Base-by-base conservation (phyloP, 495 filamentous ascomycete species). In the Penicillium dipodomyicola region DNA sequence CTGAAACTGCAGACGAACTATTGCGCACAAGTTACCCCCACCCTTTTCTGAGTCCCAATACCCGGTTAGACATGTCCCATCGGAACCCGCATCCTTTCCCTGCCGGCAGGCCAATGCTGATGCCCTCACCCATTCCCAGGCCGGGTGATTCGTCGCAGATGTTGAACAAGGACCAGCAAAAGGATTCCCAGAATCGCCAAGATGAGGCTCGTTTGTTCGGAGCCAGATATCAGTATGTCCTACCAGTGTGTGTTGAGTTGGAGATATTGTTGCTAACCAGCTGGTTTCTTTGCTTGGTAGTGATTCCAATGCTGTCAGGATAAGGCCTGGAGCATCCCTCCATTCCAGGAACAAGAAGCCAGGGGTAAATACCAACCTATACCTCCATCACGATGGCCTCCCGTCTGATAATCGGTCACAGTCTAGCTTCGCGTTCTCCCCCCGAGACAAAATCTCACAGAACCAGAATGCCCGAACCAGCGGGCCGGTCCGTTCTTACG, bases 401-500 rank as follows among this genome's bases (percentile, higher is more conserved):
- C 5, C 10, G 27, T 56, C 43, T 61, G 32, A 65, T 48, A 11
- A 11, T 48, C 44, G 15, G 5, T 19, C 23, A 19, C 25, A 61
- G 63, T 44, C 57, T 10, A 52, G n/a, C 11, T 50, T 53, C 27
- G 56, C 62, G 8, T 70, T 68, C 42, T 65, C 58, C 19, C 72
- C 74, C 1, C 41, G 62, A 0, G 63, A 79, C 47, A 62, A 54
- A 23, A 62, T 79, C 44, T 69, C 71, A 4, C 33, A 45, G 2
- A 69, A 67, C 22, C 33, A 45, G 2, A 69, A 67, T 29, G 37
- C 62, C 19, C 67, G 67, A 37, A 64, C 71, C 9, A 79, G 74
- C 52, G 74, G 73, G 7, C 70, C 76, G n/a, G 65, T 75, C 22
- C 72, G 70, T 47, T 71, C 69, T 5, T 61, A 49, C 29, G 67